Evolutionary conservation across 257 asterid genomes (phyloP).

Genomic region (Capsicum pubescens): DNA sequence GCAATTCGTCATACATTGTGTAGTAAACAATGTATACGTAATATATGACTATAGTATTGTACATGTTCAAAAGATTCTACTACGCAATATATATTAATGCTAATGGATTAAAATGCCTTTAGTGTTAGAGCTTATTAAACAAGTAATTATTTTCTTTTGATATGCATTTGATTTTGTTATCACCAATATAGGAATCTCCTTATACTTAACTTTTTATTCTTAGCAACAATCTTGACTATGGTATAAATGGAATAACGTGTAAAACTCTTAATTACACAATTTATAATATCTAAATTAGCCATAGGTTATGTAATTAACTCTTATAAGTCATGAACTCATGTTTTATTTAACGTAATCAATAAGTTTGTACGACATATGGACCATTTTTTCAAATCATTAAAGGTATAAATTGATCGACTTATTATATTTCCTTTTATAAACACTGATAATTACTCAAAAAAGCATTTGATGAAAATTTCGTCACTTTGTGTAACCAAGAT

Average conservation of each 20-base stretch:
- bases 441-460: constrained; percentile 16
- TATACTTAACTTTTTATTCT: no score
- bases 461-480: constrained; percentile 21
- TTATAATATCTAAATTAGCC: background rate
- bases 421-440: background rate
- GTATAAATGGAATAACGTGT: no score
- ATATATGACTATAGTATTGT: no score
- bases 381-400: background rate
- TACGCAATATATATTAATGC: no score
- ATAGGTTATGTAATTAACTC: background rate
- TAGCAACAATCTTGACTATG: background rate
- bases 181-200: background rate
- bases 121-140: no score
- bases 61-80: no score
- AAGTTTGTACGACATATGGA: background rate
- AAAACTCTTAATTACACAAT: no score
- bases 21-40: no score
- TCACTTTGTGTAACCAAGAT: constrained; percentile 22
- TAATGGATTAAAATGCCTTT: background rate
- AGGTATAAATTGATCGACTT: background rate
- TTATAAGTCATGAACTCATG: no score
- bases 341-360: background rate
- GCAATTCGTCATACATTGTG: no score
- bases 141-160: background rate
- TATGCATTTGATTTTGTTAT: no score